Evolutionary conservation across 257 asterid species (phyloP).

Genomic region (Galeopsis tetrahit): DNA sequence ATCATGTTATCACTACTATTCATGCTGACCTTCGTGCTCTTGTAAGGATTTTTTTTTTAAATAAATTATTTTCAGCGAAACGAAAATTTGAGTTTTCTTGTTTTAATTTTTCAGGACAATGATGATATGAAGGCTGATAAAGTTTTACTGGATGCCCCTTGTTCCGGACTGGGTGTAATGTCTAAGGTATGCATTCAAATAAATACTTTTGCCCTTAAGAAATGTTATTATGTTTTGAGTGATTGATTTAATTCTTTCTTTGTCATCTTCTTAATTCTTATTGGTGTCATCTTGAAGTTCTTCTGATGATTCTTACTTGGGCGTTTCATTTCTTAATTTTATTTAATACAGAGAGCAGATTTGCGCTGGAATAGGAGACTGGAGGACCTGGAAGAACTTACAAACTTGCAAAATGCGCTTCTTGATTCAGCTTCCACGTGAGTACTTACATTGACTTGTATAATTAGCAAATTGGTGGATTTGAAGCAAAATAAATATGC

Average conservation of each 20-base stretch:
- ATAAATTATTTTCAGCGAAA: constrained; percentile 9
- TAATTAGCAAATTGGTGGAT: constrained; percentile 1
- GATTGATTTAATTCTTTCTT: neutral
- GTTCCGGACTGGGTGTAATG: constrained; percentile 96
- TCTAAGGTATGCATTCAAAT: constrained; percentile 62
- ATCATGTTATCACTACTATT: constrained; percentile 58
- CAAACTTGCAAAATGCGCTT: constrained; percentile 74
- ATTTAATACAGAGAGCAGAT: constrained; percentile 77
- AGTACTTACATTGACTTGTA: constrained; percentile 12
- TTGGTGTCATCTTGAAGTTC: neutral
- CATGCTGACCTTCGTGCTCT: constrained; percentile 77
- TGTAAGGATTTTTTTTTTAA: constrained; percentile 45
- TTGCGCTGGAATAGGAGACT: constrained; percentile 87
- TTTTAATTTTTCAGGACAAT: constrained; percentile 48
- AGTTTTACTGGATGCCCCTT: constrained; percentile 95
- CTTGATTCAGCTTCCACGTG: constrained; percentile 88
- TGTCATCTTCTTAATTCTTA: neutral
- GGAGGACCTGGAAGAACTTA: constrained; percentile 91
- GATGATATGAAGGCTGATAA: constrained; percentile 61
- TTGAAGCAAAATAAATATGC: neutral
- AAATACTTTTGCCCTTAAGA: neutral
- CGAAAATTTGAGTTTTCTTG: neutral
- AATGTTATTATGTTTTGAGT: neutral
- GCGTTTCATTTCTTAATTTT: constrained; percentile 31
- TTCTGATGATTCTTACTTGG: neutral